Evolutionary conservation across 345 rosid species (phyloP).

Genomic region (Stellera chamaejasme): DNA sequence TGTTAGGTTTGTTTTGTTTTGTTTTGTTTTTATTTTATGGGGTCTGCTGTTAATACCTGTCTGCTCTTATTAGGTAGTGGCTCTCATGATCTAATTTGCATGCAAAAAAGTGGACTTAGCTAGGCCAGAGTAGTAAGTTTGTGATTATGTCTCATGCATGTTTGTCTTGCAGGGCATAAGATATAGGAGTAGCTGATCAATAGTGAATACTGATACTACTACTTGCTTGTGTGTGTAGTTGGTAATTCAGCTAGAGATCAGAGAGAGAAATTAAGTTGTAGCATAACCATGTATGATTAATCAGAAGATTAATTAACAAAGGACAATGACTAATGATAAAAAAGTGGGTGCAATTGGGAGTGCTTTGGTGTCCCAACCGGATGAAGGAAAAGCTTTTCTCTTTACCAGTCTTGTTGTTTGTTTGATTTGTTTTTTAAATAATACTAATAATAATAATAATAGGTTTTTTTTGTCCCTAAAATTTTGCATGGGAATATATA

Average conservation of each 20-base stretch:
- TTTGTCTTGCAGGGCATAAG: too few relatives aligned
- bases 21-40: neutral
- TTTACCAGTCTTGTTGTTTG: slow-evolving; percentile 12
- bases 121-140: slow-evolving; percentile 1
- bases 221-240: too few relatives aligned
- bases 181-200: too few relatives aligned
- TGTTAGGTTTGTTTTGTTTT: neutral
- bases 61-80: slow-evolving; percentile 1
- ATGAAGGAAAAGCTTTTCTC: slow-evolving; percentile 13
- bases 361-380: slow-evolving; percentile 39
- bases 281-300: too few relatives aligned
- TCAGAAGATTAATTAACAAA: too few relatives aligned
- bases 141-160: neutral
- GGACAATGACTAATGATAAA: neutral
- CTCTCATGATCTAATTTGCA: slow-evolving; percentile 18
- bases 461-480: slow-evolving; percentile 1
- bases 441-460: too few relatives aligned
- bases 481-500: slow-evolving; percentile 46
- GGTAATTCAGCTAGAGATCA: too few relatives aligned
- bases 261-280: too few relatives aligned
- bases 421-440: too few relatives aligned
- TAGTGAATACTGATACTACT: too few relatives aligned
- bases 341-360: slow-evolving; percentile 25
- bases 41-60: too few relatives aligned
- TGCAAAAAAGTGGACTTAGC: slow-evolving; percentile 17